These are phyloP conservation scores for Pseudozyma hubeiensis DNA, from an alignment of 1,284 basidiomycete species.

Conservation along the genomic window DNA sequence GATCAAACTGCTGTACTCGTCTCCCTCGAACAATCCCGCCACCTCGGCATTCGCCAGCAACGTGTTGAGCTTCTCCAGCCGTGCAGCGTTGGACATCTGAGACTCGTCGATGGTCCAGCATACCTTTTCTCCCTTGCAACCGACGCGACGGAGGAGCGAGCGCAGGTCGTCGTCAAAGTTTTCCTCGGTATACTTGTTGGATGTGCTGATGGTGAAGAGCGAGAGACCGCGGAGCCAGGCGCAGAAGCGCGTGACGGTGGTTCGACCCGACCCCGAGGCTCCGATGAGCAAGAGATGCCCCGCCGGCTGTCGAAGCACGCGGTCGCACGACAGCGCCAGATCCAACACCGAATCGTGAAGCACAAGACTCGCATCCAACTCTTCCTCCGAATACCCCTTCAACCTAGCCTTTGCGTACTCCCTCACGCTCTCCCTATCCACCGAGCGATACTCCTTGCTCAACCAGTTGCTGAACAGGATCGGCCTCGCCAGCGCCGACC, in stretches of 20 bases:
- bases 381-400: slow-evolving; percentile 75
- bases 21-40: slow-evolving; percentile 86
- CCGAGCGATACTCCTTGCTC: slow-evolving; percentile 94
- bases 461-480: slow-evolving; percentile 99
- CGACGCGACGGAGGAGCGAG: slow-evolving; percentile 89
- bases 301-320: slow-evolving; percentile 98
- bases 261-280: slow-evolving; percentile 98
- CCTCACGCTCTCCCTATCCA: slow-evolving; percentile 89
- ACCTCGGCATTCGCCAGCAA: slow-evolving; percentile 99
- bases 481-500: slow-evolving; percentile 80
- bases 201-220: slow-evolving; percentile 98
- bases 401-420: slow-evolving; percentile 97
- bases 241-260: slow-evolving; percentile 96
- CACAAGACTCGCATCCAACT: slow-evolving; percentile 96
- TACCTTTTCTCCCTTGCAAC: slow-evolving; percentile 98
- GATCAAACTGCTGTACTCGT: slow-evolving; percentile 96
- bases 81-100: slow-evolving; percentile 97
- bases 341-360: slow-evolving; percentile 98
- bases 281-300: slow-evolving; percentile 96
- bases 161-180: slow-evolving; percentile 98
- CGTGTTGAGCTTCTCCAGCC: slow-evolving; percentile 98
- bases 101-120: slow-evolving; percentile 99
- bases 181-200: slow-evolving; percentile 96
- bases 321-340: slow-evolving; percentile 95
- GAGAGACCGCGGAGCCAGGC: slow-evolving; percentile 99